A percentile compares a stretch with the other conserved stretches of the same genome.
Conservation (phyloP, 495 filamentous ascomycete species). For the Penicillium antarcticum region DNA sequence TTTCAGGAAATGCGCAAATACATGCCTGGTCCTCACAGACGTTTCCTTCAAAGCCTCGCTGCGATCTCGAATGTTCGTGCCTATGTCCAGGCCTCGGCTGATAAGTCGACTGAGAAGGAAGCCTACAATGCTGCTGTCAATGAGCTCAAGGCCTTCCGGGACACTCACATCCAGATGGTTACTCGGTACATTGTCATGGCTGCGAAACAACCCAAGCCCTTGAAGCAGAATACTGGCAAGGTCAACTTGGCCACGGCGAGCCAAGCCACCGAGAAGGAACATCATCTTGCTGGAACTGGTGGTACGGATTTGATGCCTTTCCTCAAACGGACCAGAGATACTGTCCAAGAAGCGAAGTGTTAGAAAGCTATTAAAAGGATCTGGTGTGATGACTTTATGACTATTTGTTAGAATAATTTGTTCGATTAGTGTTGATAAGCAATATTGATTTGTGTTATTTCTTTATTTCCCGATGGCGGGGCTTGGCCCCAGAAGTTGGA, state of each 20-base stretch:
- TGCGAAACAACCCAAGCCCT: conserved; percentile 18
- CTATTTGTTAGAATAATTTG: background rate
- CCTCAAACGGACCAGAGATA: conserved; percentile 85
- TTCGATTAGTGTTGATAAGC: background rate
- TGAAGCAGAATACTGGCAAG: conserved; percentile 4
- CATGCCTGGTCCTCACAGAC: conserved; percentile 90
- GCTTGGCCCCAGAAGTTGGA: background rate
- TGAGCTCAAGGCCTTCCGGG: conserved; percentile 76
- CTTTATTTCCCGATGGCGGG: background rate
- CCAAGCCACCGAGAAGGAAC: conserved; percentile 17
- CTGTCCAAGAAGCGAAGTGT: conserved; percentile 52
- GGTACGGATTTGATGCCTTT: conserved; percentile 90
- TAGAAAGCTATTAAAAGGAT: conserved; percentile 5
- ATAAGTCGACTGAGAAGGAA: conserved; percentile 60
- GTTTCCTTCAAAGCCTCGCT: conserved; percentile 75
- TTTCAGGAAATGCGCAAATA: conserved; percentile 84
- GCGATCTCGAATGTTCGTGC: conserved; percentile 76
- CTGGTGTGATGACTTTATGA: background rate
- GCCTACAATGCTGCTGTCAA: conserved; percentile 86
- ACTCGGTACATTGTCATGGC: conserved; percentile 84
- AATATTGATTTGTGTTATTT: background rate
- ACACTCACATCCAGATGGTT: conserved; percentile 92
- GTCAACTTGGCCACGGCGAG: conserved; percentile 34
- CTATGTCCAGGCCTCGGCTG: conserved; percentile 62
- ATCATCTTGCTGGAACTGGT: conserved; percentile 73